Evolutionary conservation across 371 early-diverging fungal genomes (phyloP).

Genomic region (Apophysomyces sp.): DNA sequence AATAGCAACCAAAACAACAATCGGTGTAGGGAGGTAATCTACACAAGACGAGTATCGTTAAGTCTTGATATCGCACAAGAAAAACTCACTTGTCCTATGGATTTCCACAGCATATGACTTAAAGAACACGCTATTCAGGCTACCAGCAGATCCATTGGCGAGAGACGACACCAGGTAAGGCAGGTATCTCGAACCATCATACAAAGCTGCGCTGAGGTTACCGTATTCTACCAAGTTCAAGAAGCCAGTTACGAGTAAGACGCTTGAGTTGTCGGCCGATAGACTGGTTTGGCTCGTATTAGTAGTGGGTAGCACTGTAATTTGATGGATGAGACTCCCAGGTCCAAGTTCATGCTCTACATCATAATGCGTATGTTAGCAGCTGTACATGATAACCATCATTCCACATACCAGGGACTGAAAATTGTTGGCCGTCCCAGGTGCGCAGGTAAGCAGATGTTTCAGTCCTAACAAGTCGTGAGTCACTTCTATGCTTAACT

Average conservation of each 20-base stretch:
- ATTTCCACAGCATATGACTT: slow-evolving; percentile 23
- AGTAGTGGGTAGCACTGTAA: slow-evolving; percentile 21
- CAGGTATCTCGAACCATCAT: slow-evolving; percentile 60
- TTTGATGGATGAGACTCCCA: slow-evolving; percentile 29
- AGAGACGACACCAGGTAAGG: slow-evolving; percentile 63
- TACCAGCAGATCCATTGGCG: slow-evolving; percentile 37
- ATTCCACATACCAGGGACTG: slow-evolving; percentile 4
- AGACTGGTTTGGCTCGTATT: slow-evolving; percentile 6
- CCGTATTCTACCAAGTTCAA: slow-evolving; percentile 42
- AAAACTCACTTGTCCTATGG: slow-evolving; percentile 7
- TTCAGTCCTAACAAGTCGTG: slow-evolving; percentile 1
- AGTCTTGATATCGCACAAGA: not conserved
- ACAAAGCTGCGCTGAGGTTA: slow-evolving; percentile 64
- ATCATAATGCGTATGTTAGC: not conserved
- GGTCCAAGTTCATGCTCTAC: slow-evolving; percentile 24
- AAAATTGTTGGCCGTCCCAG: slow-evolving; percentile 43
- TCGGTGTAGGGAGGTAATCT: slow-evolving; percentile 52
- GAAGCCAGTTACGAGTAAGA: slow-evolving; percentile 51
- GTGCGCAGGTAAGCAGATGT: slow-evolving; percentile 27
- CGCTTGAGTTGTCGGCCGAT: slow-evolving; percentile 6
- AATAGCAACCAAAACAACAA: slow-evolving; percentile 69
- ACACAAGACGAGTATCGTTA: not conserved
- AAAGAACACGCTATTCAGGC: slow-evolving; percentile 49
- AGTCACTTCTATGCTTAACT: not conserved
- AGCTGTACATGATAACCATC: not conserved